Evolutionary conservation across 2,329 filamentous ascomycete genomes (phyloP).

Genomic region (Lomentospora prolificans): DNA sequence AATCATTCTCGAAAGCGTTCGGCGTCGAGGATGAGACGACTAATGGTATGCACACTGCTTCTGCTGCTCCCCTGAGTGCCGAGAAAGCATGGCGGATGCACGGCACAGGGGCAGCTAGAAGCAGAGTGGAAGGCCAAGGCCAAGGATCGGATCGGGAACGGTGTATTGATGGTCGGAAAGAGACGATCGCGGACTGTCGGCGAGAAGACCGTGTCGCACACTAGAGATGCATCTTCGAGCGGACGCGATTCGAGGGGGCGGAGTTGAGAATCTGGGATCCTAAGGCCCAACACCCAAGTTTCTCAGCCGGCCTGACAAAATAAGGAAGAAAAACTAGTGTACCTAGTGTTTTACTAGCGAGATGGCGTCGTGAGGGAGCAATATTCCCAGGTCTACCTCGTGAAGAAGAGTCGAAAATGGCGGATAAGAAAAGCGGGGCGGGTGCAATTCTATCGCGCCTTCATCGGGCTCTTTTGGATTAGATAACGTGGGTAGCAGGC

Average conservation of each 20-base stretch:
- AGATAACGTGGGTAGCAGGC: neutral
- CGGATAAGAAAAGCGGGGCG: neutral
- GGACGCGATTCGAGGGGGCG: neutral
- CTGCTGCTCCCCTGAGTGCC: neutral
- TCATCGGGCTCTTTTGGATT: neutral
- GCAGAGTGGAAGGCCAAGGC: neutral
- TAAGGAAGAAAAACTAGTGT: neutral
- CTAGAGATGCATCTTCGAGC: neutral
- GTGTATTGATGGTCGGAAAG: neutral
- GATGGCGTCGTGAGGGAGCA: neutral
- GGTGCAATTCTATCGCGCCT: neutral
- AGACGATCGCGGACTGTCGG: neutral
- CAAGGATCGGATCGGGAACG: neutral
- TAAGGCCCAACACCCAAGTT: neutral
- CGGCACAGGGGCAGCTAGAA: neutral
- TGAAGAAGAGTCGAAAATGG: neutral
- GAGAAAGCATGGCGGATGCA: slow-evolving; percentile 2
- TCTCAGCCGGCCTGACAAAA: neutral
- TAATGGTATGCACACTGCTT: neutral
- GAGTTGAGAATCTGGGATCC: neutral
- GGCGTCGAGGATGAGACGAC: neutral
- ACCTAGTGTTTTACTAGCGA: neutral
- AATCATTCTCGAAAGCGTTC: neutral
- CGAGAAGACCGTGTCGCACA: neutral
- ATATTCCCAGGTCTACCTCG: neutral